Evolutionary conservation across 73 alveolate genomes (phyloP).

Genomic region (Breviolum minutum): DNA sequence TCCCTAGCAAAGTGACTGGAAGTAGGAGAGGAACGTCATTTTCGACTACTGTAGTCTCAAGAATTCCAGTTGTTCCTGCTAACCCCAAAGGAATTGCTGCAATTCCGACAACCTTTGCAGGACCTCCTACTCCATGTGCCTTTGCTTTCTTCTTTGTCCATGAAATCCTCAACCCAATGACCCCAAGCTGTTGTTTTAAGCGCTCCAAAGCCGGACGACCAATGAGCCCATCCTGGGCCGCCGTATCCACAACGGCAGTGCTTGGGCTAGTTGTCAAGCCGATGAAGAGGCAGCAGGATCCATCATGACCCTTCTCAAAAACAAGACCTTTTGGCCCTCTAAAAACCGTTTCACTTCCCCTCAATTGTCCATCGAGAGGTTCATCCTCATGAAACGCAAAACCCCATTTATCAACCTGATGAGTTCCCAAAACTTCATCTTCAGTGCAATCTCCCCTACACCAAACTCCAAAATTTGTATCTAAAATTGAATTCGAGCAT

Average conservation of each 20-base stretch:
- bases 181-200: background rate
- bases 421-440: background rate
- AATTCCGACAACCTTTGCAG: background rate
- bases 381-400: background rate
- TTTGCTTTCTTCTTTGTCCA: background rate
- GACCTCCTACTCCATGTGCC: background rate
- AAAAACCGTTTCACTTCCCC: background rate
- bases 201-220: background rate
- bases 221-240: constrained; percentile 27
- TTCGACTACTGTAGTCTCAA: background rate
- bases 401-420: background rate
- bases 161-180: background rate
- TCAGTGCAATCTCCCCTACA: background rate
- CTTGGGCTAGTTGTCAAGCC: background rate
- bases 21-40: background rate
- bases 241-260: constrained; percentile 13
- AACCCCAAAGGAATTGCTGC: constrained; percentile 7
- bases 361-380: background rate
- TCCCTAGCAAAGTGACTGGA: background rate
- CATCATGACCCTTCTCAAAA: background rate
- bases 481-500: background rate
- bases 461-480: background rate
- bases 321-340: background rate
- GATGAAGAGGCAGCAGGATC: background rate
- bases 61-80: background rate